Conservation (phyloP, 2,329 filamentous ascomycete species). For the Hymenoscyphus scutula region DNA sequence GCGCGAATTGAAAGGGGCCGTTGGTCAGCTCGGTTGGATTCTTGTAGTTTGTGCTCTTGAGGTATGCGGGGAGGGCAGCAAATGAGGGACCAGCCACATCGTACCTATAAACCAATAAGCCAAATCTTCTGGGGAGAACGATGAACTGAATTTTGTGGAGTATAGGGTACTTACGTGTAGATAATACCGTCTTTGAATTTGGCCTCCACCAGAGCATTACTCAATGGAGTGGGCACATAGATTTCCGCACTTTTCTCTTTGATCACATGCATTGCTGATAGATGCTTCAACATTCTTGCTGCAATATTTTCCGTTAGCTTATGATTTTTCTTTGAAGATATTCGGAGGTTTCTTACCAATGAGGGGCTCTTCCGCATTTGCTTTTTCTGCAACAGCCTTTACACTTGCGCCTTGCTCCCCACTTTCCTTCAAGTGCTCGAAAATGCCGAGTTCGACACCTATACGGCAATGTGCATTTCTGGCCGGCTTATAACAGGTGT, state of each 20-base stretch:
- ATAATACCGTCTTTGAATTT: neutral
- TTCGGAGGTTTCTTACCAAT: neutral
- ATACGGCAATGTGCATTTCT: slow-evolving; percentile 1
- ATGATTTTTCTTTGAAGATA: neutral
- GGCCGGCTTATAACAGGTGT: neutral
- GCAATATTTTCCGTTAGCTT: neutral
- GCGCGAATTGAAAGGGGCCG: slow-evolving; percentile 40
- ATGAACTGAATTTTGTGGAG: slow-evolving; percentile 34
- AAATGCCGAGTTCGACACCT: neutral
- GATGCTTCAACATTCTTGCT: neutral
- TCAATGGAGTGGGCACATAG: neutral
- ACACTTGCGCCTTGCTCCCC: neutral
- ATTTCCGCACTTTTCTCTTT: neutral
- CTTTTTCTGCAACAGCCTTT: neutral
- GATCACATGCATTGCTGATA: neutral
- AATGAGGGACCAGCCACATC: slow-evolving; percentile 39
- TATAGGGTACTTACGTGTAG: slow-evolving; percentile 20
- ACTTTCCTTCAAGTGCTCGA: neutral
- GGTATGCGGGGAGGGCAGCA: slow-evolving; percentile 36
- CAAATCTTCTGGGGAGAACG: slow-evolving; percentile 25
- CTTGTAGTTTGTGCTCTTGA: slow-evolving; percentile 35
- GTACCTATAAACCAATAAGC: slow-evolving; percentile 30
- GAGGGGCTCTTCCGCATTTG: neutral
- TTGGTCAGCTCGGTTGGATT: slow-evolving; percentile 31
- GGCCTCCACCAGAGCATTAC: neutral